phyloP scores from a whole-genome alignment of 2,329 filamentous ascomycete species.

The Fusarium longipes region DNA sequence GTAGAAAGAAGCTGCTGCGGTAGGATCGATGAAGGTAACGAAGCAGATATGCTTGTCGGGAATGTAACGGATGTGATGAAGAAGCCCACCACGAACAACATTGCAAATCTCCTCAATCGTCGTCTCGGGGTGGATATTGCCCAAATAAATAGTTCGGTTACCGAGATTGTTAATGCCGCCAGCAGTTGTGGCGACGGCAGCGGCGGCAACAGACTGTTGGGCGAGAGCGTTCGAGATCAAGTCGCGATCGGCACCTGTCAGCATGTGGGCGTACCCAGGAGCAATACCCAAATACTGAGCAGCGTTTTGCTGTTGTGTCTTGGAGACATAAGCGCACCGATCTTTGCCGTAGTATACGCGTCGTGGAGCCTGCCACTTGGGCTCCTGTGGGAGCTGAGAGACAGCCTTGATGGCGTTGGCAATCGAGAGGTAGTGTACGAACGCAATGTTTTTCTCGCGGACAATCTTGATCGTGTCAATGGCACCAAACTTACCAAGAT shows the following conservation, averaged over 20 bases:
- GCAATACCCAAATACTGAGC: slow-evolving; percentile 98
- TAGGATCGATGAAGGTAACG: slow-evolving; percentile 98
- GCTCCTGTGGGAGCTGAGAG: slow-evolving; percentile 92
- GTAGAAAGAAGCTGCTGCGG: slow-evolving; percentile 96
- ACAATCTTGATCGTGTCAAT: slow-evolving; percentile 99
- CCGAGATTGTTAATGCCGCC: slow-evolving; percentile 97
- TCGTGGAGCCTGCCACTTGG: slow-evolving; percentile 95
- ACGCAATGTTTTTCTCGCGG: slow-evolving; percentile 96
- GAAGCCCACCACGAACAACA: slow-evolving; percentile 91
- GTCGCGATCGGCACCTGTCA: slow-evolving; percentile 95
- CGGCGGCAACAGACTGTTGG: slow-evolving; percentile 96
- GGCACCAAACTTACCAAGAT: slow-evolving; percentile 93
- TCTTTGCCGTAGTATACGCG: slow-evolving; percentile 99
- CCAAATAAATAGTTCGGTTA: slow-evolving; percentile 96
- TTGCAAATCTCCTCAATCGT: slow-evolving; percentile 99
- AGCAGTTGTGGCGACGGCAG: slow-evolving; percentile 94
- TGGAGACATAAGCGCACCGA: slow-evolving; percentile 96
- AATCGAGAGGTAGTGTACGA: slow-evolving; percentile 97
- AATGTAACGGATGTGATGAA: slow-evolving; percentile 99
- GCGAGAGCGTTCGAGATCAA: slow-evolving; percentile 96
- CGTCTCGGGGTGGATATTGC: slow-evolving; percentile 98
- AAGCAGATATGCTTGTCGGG: slow-evolving; percentile 99
- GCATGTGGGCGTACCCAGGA: slow-evolving; percentile 93
- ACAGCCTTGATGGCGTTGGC: slow-evolving; percentile 99
- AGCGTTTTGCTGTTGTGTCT: slow-evolving; percentile 99